phyloP scores from a whole-genome alignment of 2,329 filamentous ascomycete genomes.

The Penicillium concentricum region DNA sequence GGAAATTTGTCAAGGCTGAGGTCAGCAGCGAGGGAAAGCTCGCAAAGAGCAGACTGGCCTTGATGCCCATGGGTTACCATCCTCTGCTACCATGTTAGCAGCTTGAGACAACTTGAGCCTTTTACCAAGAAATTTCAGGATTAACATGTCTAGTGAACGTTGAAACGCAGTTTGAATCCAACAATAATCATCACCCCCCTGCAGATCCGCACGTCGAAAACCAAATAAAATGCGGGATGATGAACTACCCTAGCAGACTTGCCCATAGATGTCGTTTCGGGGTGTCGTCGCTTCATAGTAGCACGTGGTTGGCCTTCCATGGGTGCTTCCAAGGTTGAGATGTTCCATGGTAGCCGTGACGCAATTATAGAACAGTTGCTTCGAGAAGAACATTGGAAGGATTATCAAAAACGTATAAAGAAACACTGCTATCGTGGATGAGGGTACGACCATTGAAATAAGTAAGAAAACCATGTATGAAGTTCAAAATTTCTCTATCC shows the following conservation, averaged over 20 bases:
- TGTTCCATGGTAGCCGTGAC: background rate
- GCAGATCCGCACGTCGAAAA: background rate
- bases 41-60: background rate
- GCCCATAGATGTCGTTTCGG: background rate
- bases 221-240: background rate
- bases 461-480: background rate
- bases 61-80: background rate
- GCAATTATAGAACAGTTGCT: background rate
- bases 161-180: background rate
- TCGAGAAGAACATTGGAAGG: background rate
- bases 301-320: background rate
- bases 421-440: background rate
- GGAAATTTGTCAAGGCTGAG: background rate
- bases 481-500: conserved; percentile 24
- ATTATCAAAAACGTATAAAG: background rate
- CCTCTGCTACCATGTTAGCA: background rate
- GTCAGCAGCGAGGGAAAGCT: background rate
- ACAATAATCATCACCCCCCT: background rate
- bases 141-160: background rate
- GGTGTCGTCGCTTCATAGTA: background rate
- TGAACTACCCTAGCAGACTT: background rate
- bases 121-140: background rate
- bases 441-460: background rate
- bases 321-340: background rate
- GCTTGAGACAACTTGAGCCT: background rate